A percentile compares a stretch with the other conserved stretches of the same genome.
These are phyloP conservation scores for Phaffia rhodozyma DNA, from an alignment of 1,284 basidiomycete species.

Conservation along the genomic window DNA sequence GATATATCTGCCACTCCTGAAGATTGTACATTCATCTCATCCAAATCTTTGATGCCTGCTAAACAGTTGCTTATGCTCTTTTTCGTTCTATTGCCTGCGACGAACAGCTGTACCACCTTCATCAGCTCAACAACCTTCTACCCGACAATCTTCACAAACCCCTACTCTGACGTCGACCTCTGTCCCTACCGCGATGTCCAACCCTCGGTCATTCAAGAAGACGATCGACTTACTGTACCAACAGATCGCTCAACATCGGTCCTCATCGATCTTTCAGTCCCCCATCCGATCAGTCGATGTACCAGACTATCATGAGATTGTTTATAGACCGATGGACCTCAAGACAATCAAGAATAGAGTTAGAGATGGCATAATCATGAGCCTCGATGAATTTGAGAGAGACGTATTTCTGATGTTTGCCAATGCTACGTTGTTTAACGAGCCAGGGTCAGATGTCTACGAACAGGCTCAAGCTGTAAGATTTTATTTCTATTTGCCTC, in stretches of 20 bases:
- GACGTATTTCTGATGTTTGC: constrained; percentile 88
- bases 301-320: constrained; percentile 77
- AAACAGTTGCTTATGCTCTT: neutral
- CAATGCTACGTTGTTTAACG: constrained; percentile 92
- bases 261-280: constrained; percentile 78
- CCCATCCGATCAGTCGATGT: constrained; percentile 79
- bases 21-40: neutral
- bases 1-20: constrained; percentile 4
- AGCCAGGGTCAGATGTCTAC: constrained; percentile 66
- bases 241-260: constrained; percentile 68
- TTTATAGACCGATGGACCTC: constrained; percentile 82
- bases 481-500: neutral
- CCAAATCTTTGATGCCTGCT: neutral
- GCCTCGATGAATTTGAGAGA: constrained; percentile 71
- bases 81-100: neutral
- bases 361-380: constrained; percentile 65
- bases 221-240: constrained; percentile 67
- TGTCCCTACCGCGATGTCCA: neutral
- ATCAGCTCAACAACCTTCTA: constrained; percentile 16
- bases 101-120: constrained; percentile 14
- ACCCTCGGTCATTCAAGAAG: constrained; percentile 56
- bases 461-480: constrained; percentile 78
- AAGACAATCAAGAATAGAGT: constrained; percentile 74
- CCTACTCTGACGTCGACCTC: constrained; percentile 13
- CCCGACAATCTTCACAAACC: constrained; percentile 27